These are phyloP conservation scores for Eucalyptus virginea DNA, from an alignment of 345 rosid genomes.

Conservation along the genomic window DNA sequence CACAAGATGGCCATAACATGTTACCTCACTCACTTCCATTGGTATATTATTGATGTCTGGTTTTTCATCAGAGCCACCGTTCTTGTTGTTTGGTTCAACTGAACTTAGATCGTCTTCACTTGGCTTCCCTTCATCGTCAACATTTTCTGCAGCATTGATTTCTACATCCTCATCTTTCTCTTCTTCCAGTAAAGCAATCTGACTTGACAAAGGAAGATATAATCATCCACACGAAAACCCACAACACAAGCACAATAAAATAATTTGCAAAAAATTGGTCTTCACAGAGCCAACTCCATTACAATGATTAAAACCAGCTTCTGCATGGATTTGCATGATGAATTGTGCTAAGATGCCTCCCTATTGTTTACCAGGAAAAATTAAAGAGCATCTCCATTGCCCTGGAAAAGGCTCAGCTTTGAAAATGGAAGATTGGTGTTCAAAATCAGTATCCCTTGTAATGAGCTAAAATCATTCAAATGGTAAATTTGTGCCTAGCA, in stretches of 20 bases:
- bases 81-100: constrained; percentile 21
- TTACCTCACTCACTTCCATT: constrained; percentile 70
- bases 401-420: not conserved
- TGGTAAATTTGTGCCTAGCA: not conserved
- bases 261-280: not conserved
- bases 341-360: not conserved
- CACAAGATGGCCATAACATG: not conserved
- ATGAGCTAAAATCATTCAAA: not conserved
- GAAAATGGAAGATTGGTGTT: not conserved
- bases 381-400: not conserved
- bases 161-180: constrained; percentile 43
- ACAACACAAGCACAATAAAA: not conserved
- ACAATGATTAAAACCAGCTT: not conserved
- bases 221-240: not conserved
- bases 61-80: constrained; percentile 36
- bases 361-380: not conserved
- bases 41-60: constrained; percentile 75
- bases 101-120: constrained; percentile 20
- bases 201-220: constrained; percentile 13
- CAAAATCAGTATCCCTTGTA: not conserved
- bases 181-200: constrained; percentile 75
- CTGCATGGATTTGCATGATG: not conserved
- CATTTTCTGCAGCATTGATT: constrained; percentile 38
- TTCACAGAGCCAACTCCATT: not conserved
- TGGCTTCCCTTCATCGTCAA: constrained; percentile 44